Conservation (phyloP, 768 basidiomycete species). For the Russula sp. region DNA sequence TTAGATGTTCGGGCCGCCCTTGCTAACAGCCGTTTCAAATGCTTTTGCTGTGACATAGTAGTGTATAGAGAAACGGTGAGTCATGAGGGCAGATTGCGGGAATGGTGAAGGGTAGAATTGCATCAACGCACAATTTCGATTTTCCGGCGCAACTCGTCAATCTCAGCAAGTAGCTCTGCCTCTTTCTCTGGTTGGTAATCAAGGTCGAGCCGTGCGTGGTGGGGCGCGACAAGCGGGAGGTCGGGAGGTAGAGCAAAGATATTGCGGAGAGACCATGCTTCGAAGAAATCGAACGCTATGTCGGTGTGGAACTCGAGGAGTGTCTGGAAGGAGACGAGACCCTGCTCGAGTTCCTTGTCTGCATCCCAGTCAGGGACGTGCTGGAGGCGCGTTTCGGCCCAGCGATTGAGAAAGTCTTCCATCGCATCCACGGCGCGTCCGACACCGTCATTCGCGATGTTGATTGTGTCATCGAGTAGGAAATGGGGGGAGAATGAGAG, state of each 20-base stretch:
- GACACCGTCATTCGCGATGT: slow-evolving; percentile 74
- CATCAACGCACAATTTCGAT: slow-evolving; percentile 58
- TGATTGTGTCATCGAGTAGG: slow-evolving; percentile 81
- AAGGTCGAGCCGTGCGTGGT: slow-evolving; percentile 69
- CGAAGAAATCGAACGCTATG: slow-evolving; percentile 87
- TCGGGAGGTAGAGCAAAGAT: slow-evolving; percentile 73
- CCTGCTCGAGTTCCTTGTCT: slow-evolving; percentile 69
- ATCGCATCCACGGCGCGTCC: slow-evolving; percentile 73
- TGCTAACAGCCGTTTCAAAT: background rate
- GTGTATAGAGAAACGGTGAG: background rate
- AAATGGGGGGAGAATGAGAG: slow-evolving; percentile 82
- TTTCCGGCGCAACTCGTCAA: slow-evolving; percentile 59
- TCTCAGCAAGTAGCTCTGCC: slow-evolving; percentile 50
- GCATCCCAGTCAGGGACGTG: slow-evolving; percentile 48
- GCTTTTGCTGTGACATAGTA: slow-evolving; percentile 40
- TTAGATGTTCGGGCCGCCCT: slow-evolving; percentile 21
- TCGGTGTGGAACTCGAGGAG: slow-evolving; percentile 85
- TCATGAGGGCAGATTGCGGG: background rate
- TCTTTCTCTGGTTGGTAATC: slow-evolving; percentile 50
- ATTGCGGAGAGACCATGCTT: slow-evolving; percentile 84
- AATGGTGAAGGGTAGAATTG: background rate
- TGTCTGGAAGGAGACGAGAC: slow-evolving; percentile 81
- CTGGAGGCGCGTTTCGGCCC: slow-evolving; percentile 61
- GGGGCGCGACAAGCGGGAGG: slow-evolving; percentile 65
- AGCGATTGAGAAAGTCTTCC: slow-evolving; percentile 68